Base-by-base conservation (phyloP, 1,284 basidiomycete species). In the Irpex sp. region DNA sequence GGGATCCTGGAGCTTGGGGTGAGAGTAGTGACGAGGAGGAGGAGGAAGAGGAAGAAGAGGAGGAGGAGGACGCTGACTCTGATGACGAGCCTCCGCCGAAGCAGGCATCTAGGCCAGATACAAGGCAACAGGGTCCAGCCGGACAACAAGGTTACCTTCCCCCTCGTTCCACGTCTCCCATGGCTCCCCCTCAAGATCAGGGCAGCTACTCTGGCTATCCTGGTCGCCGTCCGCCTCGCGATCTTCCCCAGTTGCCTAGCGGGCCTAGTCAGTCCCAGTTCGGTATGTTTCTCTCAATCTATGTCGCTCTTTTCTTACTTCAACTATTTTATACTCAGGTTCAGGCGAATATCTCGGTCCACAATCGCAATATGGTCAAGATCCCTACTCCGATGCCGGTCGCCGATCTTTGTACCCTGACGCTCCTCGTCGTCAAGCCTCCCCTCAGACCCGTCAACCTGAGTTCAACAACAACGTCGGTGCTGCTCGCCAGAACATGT, bases 1-100 rank as follows among this genome's bases (percentile, higher is more conserved):
- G 75, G 58, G 76, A 71, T 63, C 71, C 68, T n/a, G 81, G 81
- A 19, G 83, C 79, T n/a, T 91, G 89, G 89, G 83, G 83, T 63
- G 87, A 88, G 68, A 92, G 89, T 65, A 88, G 86, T 66, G 90
- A 92, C 8, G 91, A 92, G 68, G 90, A 92, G 31, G 89, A 91
- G 2, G 90, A 92, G 9, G 92, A 93, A 4, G 91, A 92, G 17
- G 82, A 86, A 8, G 84, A 86, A 0, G 90, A 91, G 0, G 90
- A 93, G 0, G 92, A 91, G 0, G 89, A 89, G 9, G 85, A 90
- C 5, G 89, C 85, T 15, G 87, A 87, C 26, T 88, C 87, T 0
- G 89, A 90, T 67, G 79, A 72, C 1, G 83, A 82, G 59, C 80
- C 74, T 13, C 75, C 78, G 19, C 77, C 75, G 17, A 72, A 68